phyloP scores from a whole-genome alignment of 306 rosid species.

The Corylus avellana region DNA sequence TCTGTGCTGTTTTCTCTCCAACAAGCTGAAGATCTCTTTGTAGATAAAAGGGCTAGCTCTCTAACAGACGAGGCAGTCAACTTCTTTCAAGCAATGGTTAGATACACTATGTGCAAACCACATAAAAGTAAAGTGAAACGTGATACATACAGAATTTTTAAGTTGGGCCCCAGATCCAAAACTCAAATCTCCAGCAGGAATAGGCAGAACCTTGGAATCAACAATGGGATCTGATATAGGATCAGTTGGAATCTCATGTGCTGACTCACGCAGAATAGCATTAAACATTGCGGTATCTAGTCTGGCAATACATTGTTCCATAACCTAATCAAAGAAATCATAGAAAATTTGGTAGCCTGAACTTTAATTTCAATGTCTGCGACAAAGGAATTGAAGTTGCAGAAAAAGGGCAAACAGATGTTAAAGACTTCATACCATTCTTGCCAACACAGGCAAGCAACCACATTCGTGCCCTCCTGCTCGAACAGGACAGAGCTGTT shows the following conservation, averaged over 20 bases:
- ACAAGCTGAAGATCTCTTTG: not conserved
- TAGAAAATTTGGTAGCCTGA: not conserved
- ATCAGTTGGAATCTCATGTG: slow-evolving; percentile 91
- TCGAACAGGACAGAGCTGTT: slow-evolving; percentile 89
- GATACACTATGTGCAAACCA: not conserved
- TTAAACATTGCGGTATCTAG: slow-evolving; percentile 96
- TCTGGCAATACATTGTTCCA: slow-evolving; percentile 85
- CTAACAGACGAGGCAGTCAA: slow-evolving; percentile 12
- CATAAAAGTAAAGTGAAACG: not conserved
- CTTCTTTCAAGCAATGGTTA: not conserved
- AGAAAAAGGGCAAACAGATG: not conserved
- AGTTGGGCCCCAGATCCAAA: slow-evolving; percentile 99
- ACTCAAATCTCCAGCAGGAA: slow-evolving; percentile 95
- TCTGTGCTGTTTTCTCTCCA: too few species aligned
- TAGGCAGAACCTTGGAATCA: slow-evolving; percentile 90
- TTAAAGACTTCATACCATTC: slow-evolving; percentile 56
- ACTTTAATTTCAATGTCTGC: not conserved
- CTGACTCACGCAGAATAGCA: slow-evolving; percentile 95
- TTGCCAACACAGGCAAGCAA: slow-evolving; percentile 82
- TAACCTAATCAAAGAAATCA: slow-evolving; percentile 59
- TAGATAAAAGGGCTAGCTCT: not conserved
- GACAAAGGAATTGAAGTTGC: not conserved
- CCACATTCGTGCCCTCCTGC: slow-evolving; percentile 99
- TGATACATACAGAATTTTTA: slow-evolving; percentile 72
- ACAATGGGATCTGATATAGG: slow-evolving; percentile 94